Conservation (phyloP, 1,284 basidiomycete genomes). For the Ceratobasidium sp. region DNA sequence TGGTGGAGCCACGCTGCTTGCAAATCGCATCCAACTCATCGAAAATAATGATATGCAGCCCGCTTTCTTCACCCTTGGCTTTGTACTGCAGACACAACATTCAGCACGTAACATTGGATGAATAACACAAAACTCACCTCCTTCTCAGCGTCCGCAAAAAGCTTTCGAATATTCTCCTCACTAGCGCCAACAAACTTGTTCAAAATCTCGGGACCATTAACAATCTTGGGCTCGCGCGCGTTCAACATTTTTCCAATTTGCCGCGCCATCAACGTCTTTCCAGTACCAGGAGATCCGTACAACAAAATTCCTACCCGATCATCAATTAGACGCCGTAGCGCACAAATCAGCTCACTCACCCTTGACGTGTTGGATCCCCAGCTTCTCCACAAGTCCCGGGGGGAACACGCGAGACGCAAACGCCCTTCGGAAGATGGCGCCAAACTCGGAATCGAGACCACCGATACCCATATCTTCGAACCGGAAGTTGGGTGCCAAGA, state of each 20-base stretch:
- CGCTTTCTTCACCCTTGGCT: conserved; percentile 98
- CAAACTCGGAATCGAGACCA: conserved; percentile 95
- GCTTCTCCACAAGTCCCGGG: conserved; percentile 94
- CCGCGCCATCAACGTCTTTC: conserved; percentile 97
- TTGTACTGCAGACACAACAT: conserved; percentile 78
- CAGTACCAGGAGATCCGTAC: conserved; percentile 97
- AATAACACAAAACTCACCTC: conserved; percentile 70
- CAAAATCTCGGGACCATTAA: conserved; percentile 97
- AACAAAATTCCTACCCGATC: conserved; percentile 82
- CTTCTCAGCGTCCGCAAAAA: conserved; percentile 97
- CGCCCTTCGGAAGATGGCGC: conserved; percentile 97
- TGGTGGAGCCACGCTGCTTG: conserved; percentile 95
- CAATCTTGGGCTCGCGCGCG: conserved; percentile 97
- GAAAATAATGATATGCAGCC: conserved; percentile 99
- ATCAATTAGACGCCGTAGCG: conserved; percentile 9
- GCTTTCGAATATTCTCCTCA: conserved; percentile 99
- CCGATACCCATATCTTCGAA: conserved; percentile 99
- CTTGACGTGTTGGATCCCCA: conserved; percentile 99
- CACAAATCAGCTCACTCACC: conserved; percentile 63
- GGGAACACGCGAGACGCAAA: conserved; percentile 99
- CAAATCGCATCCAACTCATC: conserved; percentile 99
- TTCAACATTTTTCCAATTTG: conserved; percentile 99
- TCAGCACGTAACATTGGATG: conserved; percentile 2
- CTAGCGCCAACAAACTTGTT: conserved; percentile 98
- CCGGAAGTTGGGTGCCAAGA: conserved; percentile 98